phyloP scores from a whole-genome alignment of 164 flowering plant genomes.

The Tinospora cordifolia region DNA sequence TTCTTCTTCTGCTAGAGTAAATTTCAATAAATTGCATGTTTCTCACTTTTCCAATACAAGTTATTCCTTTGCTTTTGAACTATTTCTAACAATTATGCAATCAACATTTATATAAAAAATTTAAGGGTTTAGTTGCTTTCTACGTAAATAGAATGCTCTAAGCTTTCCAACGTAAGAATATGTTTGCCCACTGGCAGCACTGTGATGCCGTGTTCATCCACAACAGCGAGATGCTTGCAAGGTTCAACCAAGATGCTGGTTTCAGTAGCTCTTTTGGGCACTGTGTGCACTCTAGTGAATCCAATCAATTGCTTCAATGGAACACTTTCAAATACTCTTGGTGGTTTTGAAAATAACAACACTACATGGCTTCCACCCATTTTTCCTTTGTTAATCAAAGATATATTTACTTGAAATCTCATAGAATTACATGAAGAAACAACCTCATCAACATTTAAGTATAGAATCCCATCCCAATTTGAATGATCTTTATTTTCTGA shows the following conservation, averaged over 20 bases:
- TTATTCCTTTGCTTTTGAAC: too few relatives aligned
- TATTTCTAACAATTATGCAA: too few relatives aligned
- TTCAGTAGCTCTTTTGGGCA: conserved; percentile 28
- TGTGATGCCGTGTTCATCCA: conserved; percentile 46
- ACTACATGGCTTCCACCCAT: conserved; percentile 71
- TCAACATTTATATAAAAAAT: neutral
- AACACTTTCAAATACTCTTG: conserved; percentile 30
- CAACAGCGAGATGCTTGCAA: conserved; percentile 65
- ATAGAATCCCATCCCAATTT: conserved; percentile 22
- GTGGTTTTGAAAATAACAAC: conserved; percentile 46
- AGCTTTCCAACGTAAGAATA: conserved; percentile 36
- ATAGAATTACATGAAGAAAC: conserved; percentile 41
- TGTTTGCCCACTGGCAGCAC: conserved; percentile 60
- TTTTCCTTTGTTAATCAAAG: conserved; percentile 59
- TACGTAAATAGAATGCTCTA: conserved; percentile 38
- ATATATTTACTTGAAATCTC: conserved; percentile 41
- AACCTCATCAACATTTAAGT: conserved; percentile 41
- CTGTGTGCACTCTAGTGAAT: conserved; percentile 47
- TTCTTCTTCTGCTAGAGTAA: too few relatives aligned
- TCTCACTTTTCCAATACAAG: neutral
- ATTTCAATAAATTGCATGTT: too few relatives aligned
- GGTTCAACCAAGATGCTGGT: conserved; percentile 56
- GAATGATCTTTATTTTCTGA: conserved; percentile 15
- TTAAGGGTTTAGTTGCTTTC: conserved; percentile 11
- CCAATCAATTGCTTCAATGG: conserved; percentile 71